Evolutionary conservation across 1,139 yeast species (phyloP).

Genomic region (Protomyces pachydermus): DNA sequence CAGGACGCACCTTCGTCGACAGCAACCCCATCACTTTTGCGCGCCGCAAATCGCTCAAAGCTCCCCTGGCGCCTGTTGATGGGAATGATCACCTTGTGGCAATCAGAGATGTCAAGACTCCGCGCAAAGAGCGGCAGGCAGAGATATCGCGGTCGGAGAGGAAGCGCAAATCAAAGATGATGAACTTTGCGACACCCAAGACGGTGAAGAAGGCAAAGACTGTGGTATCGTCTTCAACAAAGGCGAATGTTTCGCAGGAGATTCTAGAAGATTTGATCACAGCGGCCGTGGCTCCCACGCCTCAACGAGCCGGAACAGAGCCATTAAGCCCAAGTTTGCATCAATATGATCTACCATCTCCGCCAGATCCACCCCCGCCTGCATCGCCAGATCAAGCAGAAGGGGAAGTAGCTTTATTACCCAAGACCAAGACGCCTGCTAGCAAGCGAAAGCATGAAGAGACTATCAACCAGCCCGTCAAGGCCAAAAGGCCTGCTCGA

Average conservation of each 20-base stretch:
- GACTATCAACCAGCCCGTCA: neutral
- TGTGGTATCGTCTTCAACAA: neutral
- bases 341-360: too few species aligned
- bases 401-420: neutral
- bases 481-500: neutral
- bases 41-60: neutral
- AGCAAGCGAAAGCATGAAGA: neutral
- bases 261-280: too few species aligned
- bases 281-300: too few species aligned
- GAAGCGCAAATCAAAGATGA: neutral
- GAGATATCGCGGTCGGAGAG: neutral
- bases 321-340: too few species aligned
- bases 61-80: neutral
- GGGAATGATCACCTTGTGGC: neutral
- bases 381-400: too few species aligned
- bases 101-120: neutral
- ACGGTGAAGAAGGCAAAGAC: neutral
- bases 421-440: neutral
- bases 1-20: conserved; percentile 7
- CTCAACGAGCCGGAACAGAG: too few species aligned
- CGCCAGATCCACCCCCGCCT: too few species aligned
- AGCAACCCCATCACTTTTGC: neutral
- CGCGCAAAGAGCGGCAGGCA: neutral
- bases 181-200: conserved; percentile 18
- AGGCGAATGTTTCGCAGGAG: neutral